A percentile compares a stretch with the other conserved stretches of the same genome.
Conservation (phyloP, 495 filamentous ascomycete genomes). For the Penicillium coprophilum region DNA sequence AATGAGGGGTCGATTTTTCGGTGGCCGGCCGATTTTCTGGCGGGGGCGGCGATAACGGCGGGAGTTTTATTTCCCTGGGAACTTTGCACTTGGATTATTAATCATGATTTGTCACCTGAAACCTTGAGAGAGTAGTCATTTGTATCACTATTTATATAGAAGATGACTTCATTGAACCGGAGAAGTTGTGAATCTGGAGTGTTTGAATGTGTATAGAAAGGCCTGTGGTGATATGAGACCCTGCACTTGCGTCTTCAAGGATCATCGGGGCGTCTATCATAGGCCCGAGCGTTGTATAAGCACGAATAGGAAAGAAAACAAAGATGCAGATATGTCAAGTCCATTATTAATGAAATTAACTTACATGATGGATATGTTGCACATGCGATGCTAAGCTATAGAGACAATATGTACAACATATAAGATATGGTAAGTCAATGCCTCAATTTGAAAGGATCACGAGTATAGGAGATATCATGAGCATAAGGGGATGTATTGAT, state of each 20-base stretch:
- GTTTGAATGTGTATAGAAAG: background rate
- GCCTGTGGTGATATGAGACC: background rate
- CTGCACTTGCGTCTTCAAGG: conserved; percentile 1
- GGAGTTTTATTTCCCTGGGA: conserved; percentile 26
- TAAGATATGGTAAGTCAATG: no score
- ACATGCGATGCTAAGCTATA: background rate
- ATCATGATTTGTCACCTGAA: conserved; percentile 5
- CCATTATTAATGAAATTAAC: background rate
- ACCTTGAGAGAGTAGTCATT: background rate
- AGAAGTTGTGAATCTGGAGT: background rate
- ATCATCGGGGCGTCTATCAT: background rate
- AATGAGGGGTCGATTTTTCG: conserved; percentile 27
- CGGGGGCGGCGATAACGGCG: conserved; percentile 40
- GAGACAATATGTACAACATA: no score
- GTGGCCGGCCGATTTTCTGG: conserved; percentile 21
- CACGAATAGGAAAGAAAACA: background rate
- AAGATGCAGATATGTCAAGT: background rate
- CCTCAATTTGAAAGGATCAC: no score
- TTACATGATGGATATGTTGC: no score
- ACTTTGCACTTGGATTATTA: background rate
- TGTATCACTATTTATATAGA: background rate
- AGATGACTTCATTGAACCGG: background rate
- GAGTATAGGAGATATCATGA: background rate
- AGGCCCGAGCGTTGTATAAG: conserved; percentile 5
- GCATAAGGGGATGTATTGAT: no score